Percentiles rank a stretch among this genome's conserved stretches.
Evolutionary conservation across 169 alveolate species (phyloP).

Genomic region (Plasmodium gaboni): DNA sequence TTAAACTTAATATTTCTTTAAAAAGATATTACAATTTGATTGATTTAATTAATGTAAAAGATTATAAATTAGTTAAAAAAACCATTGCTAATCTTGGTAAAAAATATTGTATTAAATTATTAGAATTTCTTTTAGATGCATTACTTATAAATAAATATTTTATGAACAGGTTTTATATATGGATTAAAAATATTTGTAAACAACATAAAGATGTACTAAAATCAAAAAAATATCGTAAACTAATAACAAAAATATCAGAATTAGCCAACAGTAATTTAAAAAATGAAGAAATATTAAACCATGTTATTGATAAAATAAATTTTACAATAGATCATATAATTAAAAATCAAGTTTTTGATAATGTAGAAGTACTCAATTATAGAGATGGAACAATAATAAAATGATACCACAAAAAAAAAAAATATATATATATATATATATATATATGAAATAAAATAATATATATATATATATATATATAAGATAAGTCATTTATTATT

Average conservation of each 20-base stretch:
- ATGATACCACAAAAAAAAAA: slow-evolving; percentile 24
- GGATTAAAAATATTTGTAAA: slow-evolving; percentile 63
- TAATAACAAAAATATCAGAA: slow-evolving; percentile 34
- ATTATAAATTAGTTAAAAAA: slow-evolving; percentile 8
- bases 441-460: not conserved
- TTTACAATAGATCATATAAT: slow-evolving; percentile 24
- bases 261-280: slow-evolving; percentile 8
- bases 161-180: not conserved
- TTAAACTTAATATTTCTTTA: slow-evolving; percentile 55
- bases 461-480: not conserved
- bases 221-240: slow-evolving; percentile 29
- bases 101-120: slow-evolving; percentile 54
- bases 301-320: slow-evolving; percentile 37
- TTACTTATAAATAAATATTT: not conserved
- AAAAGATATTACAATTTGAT: slow-evolving; percentile 8
- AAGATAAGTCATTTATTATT: not conserved
- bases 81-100: slow-evolving; percentile 40
- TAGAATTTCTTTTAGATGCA: slow-evolving; percentile 22
- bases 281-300: slow-evolving; percentile 40
- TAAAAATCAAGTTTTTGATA: slow-evolving; percentile 12
- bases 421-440: not conserved
- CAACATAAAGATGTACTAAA: slow-evolving; percentile 27
- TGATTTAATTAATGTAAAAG: not conserved
- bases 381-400: slow-evolving; percentile 68
- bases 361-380: slow-evolving; percentile 21